A percentile compares a stretch with the other conserved stretches of the same genome.
phyloP scores from a whole-genome alignment of 2,329 filamentous ascomycete species.

The Epichloe brachyelytri region DNA sequence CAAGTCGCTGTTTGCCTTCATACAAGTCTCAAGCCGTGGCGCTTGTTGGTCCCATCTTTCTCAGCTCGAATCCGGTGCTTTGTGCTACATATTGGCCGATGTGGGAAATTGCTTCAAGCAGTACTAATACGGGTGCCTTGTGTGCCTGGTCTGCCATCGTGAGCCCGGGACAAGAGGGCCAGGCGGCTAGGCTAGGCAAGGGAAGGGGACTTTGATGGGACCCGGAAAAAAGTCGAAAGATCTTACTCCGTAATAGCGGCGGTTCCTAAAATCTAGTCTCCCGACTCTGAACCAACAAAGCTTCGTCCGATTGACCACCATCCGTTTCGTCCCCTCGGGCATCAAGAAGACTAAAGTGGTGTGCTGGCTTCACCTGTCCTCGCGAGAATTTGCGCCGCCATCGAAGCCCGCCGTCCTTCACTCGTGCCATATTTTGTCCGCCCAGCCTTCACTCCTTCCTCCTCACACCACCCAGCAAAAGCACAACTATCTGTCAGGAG shows the following conservation, averaged over 20 bases:
- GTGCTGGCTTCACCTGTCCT: neutral
- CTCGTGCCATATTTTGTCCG: neutral
- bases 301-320: neutral
- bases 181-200: conserved; percentile 5
- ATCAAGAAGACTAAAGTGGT: too few species aligned
- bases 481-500: conserved; percentile 5
- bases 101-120: neutral
- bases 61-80: neutral
- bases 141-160: neutral
- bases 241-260: neutral
- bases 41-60: neutral
- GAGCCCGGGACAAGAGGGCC: neutral
- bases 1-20: neutral
- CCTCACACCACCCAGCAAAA: neutral
- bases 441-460: neutral
- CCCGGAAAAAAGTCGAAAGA: conserved; percentile 16
- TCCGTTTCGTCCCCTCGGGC: too few species aligned
- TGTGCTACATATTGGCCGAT: neutral
- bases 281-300: neutral
- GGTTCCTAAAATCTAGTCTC: neutral
- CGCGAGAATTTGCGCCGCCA: neutral
- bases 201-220: conserved; percentile 7
- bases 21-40: neutral
- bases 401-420: neutral
- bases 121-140: neutral